Base-by-base conservation (phyloP, 2,329 filamentous ascomycete genomes). In the Fusarium gaditjirri region DNA sequence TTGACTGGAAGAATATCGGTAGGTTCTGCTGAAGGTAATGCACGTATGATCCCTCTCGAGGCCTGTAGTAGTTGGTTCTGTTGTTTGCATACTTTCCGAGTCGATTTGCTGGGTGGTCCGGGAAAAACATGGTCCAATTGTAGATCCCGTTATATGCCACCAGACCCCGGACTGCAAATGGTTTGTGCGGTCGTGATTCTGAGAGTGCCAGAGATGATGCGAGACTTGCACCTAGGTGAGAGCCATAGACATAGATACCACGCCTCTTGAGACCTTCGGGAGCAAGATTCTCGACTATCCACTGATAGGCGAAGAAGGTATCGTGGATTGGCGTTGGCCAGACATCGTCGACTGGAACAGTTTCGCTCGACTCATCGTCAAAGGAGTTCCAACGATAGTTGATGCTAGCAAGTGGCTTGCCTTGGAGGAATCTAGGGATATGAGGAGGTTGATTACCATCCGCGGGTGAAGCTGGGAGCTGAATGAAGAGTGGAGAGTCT, bases 251-350 rank as follows among this genome's bases (percentile, higher is more conserved):
- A 61, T 80, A 81, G 27, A 83, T 79, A 52, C 76, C 68, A 5
- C 86, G 84, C 57, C 82, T 81, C 16, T 61, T 76, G 42, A 74
- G 69, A 14, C 66, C 72, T 1, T 78, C 72, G 0, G 85, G 86
- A 0, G 78, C 71, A 13, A 90, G 78, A 41, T 86, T 83, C 21
- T 83, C 72, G 14, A 80, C 57, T 31, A 90, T 80, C 87, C 87
- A 89, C 36, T 81, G 78, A 76, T 89, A 91, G 54, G 85, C 88
- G 68, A 85, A 85, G 31, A 84, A 76, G 3, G 84, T 82, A 74
- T 91, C 90, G 68, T 90, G 87, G 29, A 91, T 77, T 3, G 89
- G 88, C 3, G 82, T 84, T 2, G 89, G 89, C 86, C 90, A 91
- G 55, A 69, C 27, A 31, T 66, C 55, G 16, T 65, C 36, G 6